Percentiles rank a stretch among this genome's conserved stretches.
These are phyloP conservation scores for Phytophthora citrophthora DNA, from an alignment of 352 stramenopile genomes.

Conservation along the genomic window DNA sequence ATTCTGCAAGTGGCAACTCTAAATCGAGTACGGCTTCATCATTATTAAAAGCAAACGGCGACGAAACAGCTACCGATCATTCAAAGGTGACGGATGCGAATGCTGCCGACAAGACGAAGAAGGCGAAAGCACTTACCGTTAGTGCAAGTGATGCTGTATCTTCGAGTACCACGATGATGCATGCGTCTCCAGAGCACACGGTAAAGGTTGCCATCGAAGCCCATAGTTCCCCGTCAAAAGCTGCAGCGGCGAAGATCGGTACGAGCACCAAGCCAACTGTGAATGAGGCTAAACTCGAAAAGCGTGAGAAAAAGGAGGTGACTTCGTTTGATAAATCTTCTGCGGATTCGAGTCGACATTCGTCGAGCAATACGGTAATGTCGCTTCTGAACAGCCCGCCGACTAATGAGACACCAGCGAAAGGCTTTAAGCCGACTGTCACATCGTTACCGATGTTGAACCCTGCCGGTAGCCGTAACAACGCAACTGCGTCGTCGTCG, in stretches of 20 bases:
- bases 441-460: slow-evolving; percentile 50
- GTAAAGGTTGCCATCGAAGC: slow-evolving; percentile 36
- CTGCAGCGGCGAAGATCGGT: slow-evolving; percentile 34
- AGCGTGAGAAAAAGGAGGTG: slow-evolving; percentile 16
- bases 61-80: neutral
- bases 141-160: slow-evolving; percentile 17
- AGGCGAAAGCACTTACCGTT: neutral
- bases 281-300: slow-evolving; percentile 8
- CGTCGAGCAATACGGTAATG: slow-evolving; percentile 67
- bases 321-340: neutral
- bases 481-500: slow-evolving; percentile 9
- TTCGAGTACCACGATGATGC: slow-evolving; percentile 19
- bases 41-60: neutral
- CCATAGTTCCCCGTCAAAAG: slow-evolving; percentile 43
- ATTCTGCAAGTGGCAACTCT: neutral
- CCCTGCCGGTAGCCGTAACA: slow-evolving; percentile 17
- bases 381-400: slow-evolving; percentile 76
- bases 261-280: slow-evolving; percentile 17
- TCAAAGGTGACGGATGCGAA: neutral
- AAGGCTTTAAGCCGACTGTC: slow-evolving; percentile 36
- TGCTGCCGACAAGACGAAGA: slow-evolving; percentile 9
- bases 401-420: slow-evolving; percentile 45
- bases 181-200: slow-evolving; percentile 40
- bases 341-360: slow-evolving; percentile 38
- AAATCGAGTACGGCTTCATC: neutral